Evolutionary conservation across 2,329 filamentous ascomycete genomes (phyloP).

Genomic region (Furcasterigmium sp.): DNA sequence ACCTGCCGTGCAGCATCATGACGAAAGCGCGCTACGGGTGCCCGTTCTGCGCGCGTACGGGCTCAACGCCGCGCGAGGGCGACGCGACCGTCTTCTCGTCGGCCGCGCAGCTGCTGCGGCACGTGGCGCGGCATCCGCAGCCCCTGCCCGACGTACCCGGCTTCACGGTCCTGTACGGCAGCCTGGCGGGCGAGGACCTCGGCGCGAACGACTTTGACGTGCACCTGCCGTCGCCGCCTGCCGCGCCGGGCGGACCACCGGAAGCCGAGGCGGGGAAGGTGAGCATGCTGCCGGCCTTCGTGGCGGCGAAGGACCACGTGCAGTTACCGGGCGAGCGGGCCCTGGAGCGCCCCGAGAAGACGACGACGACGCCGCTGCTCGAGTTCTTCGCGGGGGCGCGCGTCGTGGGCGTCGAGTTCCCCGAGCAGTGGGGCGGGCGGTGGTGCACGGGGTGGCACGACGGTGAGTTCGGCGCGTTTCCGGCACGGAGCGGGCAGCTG

Average conservation of each 20-base stretch:
- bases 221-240: constrained; percentile 26
- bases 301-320: constrained; percentile 26
- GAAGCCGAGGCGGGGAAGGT: background rate
- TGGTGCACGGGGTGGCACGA: constrained; percentile 29
- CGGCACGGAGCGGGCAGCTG: constrained; percentile 19
- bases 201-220: constrained; percentile 27
- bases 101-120: constrained; percentile 28
- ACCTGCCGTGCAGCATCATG: constrained; percentile 24
- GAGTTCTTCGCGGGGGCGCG: constrained; percentile 27
- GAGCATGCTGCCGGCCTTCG: constrained; percentile 21
- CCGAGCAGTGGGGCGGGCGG: constrained; percentile 27
- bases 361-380: constrained; percentile 25
- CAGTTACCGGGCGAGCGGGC: constrained; percentile 25
- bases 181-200: constrained; percentile 17
- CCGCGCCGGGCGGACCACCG: constrained; percentile 11
- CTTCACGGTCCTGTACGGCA: constrained; percentile 27
- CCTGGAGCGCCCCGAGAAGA: constrained; percentile 22
- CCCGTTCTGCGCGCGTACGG: constrained; percentile 30
- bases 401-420: constrained; percentile 25
- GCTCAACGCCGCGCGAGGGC: constrained; percentile 25
- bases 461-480: constrained; percentile 19
- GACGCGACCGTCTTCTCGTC: constrained; percentile 36
- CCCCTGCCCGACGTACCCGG: constrained; percentile 31
- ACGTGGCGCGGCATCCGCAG: constrained; percentile 32
- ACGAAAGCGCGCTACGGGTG: constrained; percentile 32